These are phyloP conservation scores for Trichosporon coremiiforme DNA, from an alignment of 1,284 basidiomycete species.

Conservation along the genomic window DNA sequence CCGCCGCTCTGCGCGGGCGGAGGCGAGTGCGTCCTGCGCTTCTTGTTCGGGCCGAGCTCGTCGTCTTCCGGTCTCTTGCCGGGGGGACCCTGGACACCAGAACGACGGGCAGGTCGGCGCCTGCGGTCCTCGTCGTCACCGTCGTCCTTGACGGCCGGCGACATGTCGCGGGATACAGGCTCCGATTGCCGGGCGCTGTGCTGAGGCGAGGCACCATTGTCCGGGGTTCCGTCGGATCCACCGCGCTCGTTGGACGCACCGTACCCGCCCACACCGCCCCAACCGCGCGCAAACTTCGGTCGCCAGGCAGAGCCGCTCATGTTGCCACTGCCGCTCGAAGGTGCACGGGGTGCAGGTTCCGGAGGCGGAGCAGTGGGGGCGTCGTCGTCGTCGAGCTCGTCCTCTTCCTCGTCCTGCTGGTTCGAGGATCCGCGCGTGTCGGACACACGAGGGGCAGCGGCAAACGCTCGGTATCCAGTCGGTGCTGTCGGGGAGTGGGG, in stretches of 20 bases:
- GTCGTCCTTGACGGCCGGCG: slow-evolving; percentile 30
- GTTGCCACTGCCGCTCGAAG: slow-evolving; percentile 8
- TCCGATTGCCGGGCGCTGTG: slow-evolving; percentile 15
- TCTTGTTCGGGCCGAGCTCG: slow-evolving; percentile 26
- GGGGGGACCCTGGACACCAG: slow-evolving; percentile 6
- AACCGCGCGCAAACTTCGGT: slow-evolving; percentile 31
- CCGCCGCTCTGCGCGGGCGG: slow-evolving; percentile 13
- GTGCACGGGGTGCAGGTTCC: neutral
- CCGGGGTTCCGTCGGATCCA: slow-evolving; percentile 35
- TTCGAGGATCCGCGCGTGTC: slow-evolving; percentile 29
- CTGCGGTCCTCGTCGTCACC: slow-evolving; percentile 27
- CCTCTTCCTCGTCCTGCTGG: slow-evolving; percentile 29
- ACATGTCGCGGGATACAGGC: slow-evolving; percentile 26
- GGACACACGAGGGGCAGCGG: slow-evolving; percentile 27
- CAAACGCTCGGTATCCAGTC: slow-evolving; percentile 25
- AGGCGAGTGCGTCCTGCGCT: slow-evolving; percentile 36
- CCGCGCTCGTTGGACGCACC: slow-evolving; percentile 47
- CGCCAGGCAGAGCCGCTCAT: slow-evolving; percentile 31
- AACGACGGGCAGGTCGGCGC: slow-evolving; percentile 25
- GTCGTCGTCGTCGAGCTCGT: slow-evolving; percentile 31
- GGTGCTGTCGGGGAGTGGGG: slow-evolving; percentile 28
- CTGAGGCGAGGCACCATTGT: slow-evolving; percentile 24
- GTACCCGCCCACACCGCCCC: slow-evolving; percentile 37
- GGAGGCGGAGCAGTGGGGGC: slow-evolving; percentile 19
- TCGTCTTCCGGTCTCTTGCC: slow-evolving; percentile 27